These are phyloP conservation scores for Scopulariopsis brevicaulis DNA, from an alignment of 2,329 filamentous ascomycete genomes.

Conservation along the genomic window DNA sequence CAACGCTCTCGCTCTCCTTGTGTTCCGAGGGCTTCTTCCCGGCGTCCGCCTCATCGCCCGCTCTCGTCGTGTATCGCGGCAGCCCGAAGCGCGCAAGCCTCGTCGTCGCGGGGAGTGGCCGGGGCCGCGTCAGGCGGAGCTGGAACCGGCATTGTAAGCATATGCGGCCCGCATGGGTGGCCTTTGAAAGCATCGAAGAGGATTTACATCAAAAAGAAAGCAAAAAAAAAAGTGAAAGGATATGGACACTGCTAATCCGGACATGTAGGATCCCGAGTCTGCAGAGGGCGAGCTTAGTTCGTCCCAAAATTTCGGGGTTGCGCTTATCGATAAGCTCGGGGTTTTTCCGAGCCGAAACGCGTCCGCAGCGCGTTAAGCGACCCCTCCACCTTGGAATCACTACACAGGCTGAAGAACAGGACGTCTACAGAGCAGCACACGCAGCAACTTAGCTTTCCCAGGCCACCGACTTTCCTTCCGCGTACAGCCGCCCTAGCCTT, in stretches of 20 bases:
- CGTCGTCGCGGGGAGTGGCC: neutral
- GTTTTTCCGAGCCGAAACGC: conserved; percentile 2
- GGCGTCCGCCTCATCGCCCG: neutral
- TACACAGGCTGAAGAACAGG: neutral
- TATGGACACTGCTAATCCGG: conserved; percentile 7
- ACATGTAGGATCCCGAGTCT: neutral
- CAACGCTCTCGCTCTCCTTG: neutral
- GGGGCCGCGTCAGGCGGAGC: conserved; percentile 7
- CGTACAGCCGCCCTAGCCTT: neutral
- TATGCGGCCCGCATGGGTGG: conserved; percentile 18
- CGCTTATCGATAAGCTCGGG: conserved; percentile 9
- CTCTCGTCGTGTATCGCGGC: neutral
- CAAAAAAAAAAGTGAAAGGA: conserved; percentile 5
- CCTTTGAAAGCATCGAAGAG: conserved; percentile 22
- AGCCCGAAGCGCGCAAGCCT: neutral
- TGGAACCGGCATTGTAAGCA: conserved; percentile 21
- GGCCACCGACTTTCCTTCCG: neutral
- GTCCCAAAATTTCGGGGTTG: conserved; percentile 12
- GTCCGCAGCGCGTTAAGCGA: neutral
- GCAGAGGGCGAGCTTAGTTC: neutral
- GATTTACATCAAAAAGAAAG: conserved; percentile 2
- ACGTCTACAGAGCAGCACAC: neutral
- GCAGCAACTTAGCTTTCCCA: neutral
- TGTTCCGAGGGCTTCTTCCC: neutral
- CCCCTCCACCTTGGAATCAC: neutral